A percentile compares a stretch with the other conserved stretches of the same genome.
These are phyloP conservation scores for Ochromonas danica DNA, from an alignment of 108 stramenopile genomes.

Conservation along the genomic window DNA sequence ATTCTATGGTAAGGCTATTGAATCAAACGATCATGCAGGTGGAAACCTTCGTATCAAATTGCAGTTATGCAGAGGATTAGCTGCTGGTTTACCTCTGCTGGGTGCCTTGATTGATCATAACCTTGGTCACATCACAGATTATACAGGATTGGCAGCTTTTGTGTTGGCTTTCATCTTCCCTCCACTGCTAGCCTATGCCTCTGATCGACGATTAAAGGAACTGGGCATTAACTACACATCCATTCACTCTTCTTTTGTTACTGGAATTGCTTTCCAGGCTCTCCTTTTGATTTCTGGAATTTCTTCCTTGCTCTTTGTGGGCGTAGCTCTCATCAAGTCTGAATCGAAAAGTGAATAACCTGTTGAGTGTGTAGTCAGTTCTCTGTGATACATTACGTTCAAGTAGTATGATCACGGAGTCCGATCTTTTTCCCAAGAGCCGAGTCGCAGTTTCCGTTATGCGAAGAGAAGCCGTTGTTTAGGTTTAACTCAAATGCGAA, in stretches of 20 bases:
- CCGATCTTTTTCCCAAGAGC: no score
- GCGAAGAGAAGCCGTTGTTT: no score
- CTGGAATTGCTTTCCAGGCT: neutral
- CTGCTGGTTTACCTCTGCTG: conserved; percentile 39
- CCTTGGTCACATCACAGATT: conserved; percentile 36
- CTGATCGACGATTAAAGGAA: neutral
- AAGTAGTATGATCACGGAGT: no score
- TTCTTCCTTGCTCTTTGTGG: neutral
- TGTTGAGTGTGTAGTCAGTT: no score
- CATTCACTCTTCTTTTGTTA: neutral
- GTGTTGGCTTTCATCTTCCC: conserved; percentile 24
- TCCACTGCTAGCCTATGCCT: neutral
- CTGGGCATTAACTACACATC: neutral
- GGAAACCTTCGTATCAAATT: conserved; percentile 8
- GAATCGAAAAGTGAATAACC: no score
- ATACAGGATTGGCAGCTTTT: conserved; percentile 39
- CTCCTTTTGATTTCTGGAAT: neutral
- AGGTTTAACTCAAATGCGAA: no score
- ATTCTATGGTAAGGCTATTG: conserved; percentile 16
- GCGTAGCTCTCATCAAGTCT: no score
- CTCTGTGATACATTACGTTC: no score
- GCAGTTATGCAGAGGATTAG: conserved; percentile 17
- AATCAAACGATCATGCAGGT: no score
- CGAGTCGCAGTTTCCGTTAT: no score
- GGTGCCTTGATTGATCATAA: conserved; percentile 26